Evolutionary conservation across 2,329 filamentous ascomycete species (phyloP), one percentile per base, ranked within the genome.

Genomic region (Ceratocystis variospora): DNA sequence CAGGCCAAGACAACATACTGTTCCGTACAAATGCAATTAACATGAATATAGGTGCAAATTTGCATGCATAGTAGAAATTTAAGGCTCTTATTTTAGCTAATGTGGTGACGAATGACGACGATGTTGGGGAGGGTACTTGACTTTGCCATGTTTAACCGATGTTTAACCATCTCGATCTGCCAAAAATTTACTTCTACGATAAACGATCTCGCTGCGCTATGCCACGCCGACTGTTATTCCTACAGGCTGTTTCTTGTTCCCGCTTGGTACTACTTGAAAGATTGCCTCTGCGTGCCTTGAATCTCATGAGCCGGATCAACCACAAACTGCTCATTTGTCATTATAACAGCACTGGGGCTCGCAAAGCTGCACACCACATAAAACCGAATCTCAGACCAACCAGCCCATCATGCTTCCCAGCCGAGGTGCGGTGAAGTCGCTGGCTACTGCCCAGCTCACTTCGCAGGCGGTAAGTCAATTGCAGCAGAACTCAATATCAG

Each of bases 391-490:
- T 15, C 10, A 41, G 37, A 22, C 48, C 19, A 25, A 25, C 25
- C n/a, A 12, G 17, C 28, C 70, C 73, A 74, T 70, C 67, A 79
- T 79, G 77, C 74, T 79, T 72, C 76, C 77, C 67, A 78, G 77
- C 69, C 76, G 77, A 76, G 77, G 76, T 71, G 73, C 77, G 71
- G 73, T 74, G 70, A 75, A 75, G 69, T 75, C 76, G 64, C 68
- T 77, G 66, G 73, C 76, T 69, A 73, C 75, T 69, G 74, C 72
- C 70, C 73, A 72, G 65, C 59, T 73, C 33, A 70, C 70, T 17
- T 70, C 68, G 65, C 73, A 71, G 72, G 70, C 71, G 25, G 74
- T 76, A 72, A 41, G 73, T 68, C 19, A 17, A 15, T 25, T 53
- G 19, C 48, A 25, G 19, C 48, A 10, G 7, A 10, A 12, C 48